These are phyloP conservation scores for Chaetomium sp. DNA, from an alignment of 2,329 filamentous ascomycete genomes.

Conservation along the genomic window DNA sequence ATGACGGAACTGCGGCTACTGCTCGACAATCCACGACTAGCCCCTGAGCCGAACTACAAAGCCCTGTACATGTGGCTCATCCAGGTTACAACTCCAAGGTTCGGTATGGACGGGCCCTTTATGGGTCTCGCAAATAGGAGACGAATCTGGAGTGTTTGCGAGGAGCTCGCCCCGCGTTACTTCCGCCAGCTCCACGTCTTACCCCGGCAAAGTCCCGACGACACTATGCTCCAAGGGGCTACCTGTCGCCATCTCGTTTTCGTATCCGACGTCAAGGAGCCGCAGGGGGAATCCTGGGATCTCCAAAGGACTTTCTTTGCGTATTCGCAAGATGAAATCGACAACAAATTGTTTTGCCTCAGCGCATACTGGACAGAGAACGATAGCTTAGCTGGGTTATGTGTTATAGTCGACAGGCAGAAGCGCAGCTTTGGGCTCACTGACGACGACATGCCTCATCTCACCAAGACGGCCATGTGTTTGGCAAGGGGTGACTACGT, in stretches of 20 bases:
- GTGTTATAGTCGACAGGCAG: not conserved
- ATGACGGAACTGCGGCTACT: not conserved
- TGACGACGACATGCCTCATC: not conserved
- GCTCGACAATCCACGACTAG: not conserved
- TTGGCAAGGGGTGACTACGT: not conserved
- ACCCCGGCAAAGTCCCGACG: not conserved
- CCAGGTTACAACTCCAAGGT: not conserved
- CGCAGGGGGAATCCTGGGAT: not conserved
- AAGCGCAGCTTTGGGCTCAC: not conserved
- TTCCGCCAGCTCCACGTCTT: not conserved
- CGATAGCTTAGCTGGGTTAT: not conserved
- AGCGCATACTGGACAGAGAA: constrained; percentile 6
- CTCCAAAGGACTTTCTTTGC: not conserved
- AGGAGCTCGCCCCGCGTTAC: constrained; percentile 10
- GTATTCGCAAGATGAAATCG: not conserved
- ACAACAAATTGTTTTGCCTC: not conserved
- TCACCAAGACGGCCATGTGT: not conserved
- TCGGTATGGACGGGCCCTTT: constrained; percentile 5
- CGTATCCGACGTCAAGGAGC: not conserved
- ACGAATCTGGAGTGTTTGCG: constrained; percentile 12
- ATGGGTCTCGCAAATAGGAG: constrained; percentile 8
- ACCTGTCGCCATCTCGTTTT: not conserved
- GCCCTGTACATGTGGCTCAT: constrained; percentile 10
- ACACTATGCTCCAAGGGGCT: not conserved
- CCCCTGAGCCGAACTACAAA: not conserved